phyloP scores from a whole-genome alignment of 1,284 basidiomycete species.

The Pisolithus thermaeus region DNA sequence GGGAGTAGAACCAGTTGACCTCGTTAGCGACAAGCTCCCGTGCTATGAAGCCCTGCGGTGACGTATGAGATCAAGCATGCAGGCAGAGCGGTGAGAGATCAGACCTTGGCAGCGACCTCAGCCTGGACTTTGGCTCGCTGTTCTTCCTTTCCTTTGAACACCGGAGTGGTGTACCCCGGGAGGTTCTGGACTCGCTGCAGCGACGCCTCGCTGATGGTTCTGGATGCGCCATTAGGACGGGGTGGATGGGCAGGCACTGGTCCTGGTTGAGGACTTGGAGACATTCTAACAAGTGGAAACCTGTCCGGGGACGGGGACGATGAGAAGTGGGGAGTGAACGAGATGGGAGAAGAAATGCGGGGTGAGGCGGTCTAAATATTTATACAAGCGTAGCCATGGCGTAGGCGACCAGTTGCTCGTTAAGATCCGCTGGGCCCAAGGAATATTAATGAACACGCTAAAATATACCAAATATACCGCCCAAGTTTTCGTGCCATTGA shows the following conservation, averaged over 20 bases:
- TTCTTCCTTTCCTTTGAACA: slow-evolving; percentile 77
- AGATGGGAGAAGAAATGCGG: neutral
- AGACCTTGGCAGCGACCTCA: slow-evolving; percentile 60
- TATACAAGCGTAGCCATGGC: neutral
- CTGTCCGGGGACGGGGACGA: neutral
- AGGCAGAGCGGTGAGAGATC: neutral
- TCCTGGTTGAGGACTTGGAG: neutral
- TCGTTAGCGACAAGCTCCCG: slow-evolving; percentile 83
- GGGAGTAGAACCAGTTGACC: slow-evolving; percentile 94
- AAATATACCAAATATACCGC: no score
- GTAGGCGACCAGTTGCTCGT: neutral
- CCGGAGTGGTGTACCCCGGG: slow-evolving; percentile 74
- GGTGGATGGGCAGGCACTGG: neutral
- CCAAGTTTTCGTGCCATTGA: no score
- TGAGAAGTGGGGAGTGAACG: neutral
- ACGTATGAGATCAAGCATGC: slow-evolving; percentile 2
- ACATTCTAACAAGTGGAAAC: neutral
- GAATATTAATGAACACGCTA: no score
- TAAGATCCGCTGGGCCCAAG: neutral
- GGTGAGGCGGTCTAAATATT: neutral
- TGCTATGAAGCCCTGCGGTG: slow-evolving; percentile 83
- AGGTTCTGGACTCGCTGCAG: slow-evolving; percentile 52
- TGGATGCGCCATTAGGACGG: slow-evolving; percentile 15
- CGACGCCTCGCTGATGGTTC: slow-evolving; percentile 31
- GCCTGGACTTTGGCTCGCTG: slow-evolving; percentile 68